phyloP scores from a whole-genome alignment of 257 asterid species.

The Agastache rugosa region DNA sequence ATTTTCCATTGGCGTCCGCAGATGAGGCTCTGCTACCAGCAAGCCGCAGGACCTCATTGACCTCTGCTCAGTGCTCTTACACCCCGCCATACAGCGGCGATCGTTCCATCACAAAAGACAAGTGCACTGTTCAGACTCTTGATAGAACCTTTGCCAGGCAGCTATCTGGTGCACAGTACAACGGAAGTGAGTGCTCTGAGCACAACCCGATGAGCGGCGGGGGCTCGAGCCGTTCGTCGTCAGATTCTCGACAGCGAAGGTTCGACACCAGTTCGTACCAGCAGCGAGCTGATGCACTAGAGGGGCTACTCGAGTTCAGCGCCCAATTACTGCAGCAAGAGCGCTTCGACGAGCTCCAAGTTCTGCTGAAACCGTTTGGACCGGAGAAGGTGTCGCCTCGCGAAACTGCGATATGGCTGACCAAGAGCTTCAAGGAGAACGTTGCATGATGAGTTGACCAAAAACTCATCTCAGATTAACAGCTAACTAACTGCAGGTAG shows the following conservation, averaged over 20 bases:
- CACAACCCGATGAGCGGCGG: slow-evolving; percentile 56
- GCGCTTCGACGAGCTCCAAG: slow-evolving; percentile 81
- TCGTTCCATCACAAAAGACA: slow-evolving; percentile 77
- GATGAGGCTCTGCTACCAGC: slow-evolving; percentile 47
- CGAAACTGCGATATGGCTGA: slow-evolving; percentile 96
- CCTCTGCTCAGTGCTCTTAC: slow-evolving; percentile 66
- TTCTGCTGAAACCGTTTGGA: slow-evolving; percentile 91
- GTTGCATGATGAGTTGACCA: slow-evolving; percentile 33
- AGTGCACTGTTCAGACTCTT: slow-evolving; percentile 66
- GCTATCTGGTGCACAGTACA: slow-evolving; percentile 39
- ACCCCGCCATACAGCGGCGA: slow-evolving; percentile 54
- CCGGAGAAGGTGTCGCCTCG: slow-evolving; percentile 89
- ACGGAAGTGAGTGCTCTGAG: slow-evolving; percentile 75
- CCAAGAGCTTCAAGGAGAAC: slow-evolving; percentile 90
- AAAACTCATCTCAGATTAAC: slow-evolving; percentile 6
- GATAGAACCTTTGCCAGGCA: slow-evolving; percentile 49
- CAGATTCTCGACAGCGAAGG: slow-evolving; percentile 72
- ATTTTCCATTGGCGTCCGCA: slow-evolving; percentile 61
- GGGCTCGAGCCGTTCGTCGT: slow-evolving; percentile 68
- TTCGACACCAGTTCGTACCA: slow-evolving; percentile 82
- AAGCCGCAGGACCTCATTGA: slow-evolving; percentile 53
- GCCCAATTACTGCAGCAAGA: slow-evolving; percentile 87
- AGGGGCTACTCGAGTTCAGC: slow-evolving; percentile 95
- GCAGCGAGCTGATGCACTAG: slow-evolving; percentile 96
- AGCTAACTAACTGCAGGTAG: slow-evolving; percentile 36